Evolutionary conservation across 208 protist genomes (phyloP).

Genomic region (Leishmania gerbilli): DNA sequence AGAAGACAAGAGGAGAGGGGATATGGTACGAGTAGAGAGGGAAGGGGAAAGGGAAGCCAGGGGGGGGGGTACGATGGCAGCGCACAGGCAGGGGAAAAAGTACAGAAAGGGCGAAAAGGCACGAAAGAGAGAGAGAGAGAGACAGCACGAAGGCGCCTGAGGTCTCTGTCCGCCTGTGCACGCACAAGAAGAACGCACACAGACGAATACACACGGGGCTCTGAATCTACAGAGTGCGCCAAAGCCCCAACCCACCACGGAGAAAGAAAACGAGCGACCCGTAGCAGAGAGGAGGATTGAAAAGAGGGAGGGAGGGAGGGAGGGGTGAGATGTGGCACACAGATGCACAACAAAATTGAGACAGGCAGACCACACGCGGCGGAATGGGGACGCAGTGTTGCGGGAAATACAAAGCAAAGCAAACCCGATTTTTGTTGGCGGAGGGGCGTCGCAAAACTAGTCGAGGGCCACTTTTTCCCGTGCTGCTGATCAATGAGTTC

Average conservation of each 20-base stretch:
- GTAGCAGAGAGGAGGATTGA: neutral
- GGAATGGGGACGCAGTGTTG: neutral
- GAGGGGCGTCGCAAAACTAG: neutral
- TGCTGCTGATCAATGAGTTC: neutral
- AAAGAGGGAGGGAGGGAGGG: neutral
- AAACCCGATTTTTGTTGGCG: neutral
- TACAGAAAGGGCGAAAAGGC: neutral
- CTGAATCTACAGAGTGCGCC: neutral
- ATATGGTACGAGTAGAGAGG: neutral
- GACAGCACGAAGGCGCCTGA: neutral
- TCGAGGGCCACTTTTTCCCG: neutral
- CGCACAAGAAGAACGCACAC: neutral
- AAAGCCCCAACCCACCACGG: neutral
- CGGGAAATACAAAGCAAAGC: neutral
- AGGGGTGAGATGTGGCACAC: neutral
- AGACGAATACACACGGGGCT: neutral
- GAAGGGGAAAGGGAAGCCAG: neutral
- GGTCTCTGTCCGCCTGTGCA: neutral
- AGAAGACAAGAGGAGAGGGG: neutral
- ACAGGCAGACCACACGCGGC: neutral
- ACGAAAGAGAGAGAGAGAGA: conserved; percentile 3
- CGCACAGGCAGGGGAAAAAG: neutral
- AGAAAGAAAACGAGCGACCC: neutral
- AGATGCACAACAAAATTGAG: neutral
- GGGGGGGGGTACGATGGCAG: neutral